These are phyloP conservation scores for Bocquillonia castaneifolia DNA, from an alignment of 441 rosid genomes.

Conservation along the genomic window DNA sequence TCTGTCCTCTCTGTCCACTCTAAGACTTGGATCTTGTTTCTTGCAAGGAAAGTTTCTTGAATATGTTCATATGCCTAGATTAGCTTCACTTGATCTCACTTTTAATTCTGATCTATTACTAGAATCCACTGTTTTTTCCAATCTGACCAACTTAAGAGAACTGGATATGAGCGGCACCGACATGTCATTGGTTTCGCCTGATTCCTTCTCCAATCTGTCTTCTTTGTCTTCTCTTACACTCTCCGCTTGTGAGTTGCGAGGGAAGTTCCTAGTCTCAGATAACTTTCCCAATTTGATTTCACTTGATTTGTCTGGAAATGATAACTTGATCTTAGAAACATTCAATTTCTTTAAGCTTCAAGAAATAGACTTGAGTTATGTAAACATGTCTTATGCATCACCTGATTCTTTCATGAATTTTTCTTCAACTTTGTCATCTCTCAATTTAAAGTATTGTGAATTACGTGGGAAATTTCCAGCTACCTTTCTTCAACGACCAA, in stretches of 20 bases:
- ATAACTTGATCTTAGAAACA: too few relatives aligned
- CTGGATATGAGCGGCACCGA: too few relatives aligned
- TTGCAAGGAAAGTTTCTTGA: neutral
- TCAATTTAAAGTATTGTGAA: neutral
- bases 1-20: constrained; percentile 3
- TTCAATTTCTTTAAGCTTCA: neutral
- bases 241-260: too few relatives aligned
- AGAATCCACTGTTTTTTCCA: neutral
- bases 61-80: neutral
- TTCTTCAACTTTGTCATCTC: neutral
- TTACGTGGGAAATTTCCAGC: neutral
- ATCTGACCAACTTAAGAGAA: too few relatives aligned
- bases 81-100: neutral
- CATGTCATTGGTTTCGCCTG: too few relatives aligned
- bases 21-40: neutral
- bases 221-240: too few relatives aligned
- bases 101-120: neutral
- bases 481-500: neutral
- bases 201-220: too few relatives aligned
- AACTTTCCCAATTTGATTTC: too few relatives aligned
- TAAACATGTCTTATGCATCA: neutral
- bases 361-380: neutral
- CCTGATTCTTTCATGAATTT: neutral
- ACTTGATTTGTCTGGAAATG: too few relatives aligned
- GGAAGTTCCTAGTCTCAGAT: too few relatives aligned